These are phyloP conservation scores for Pyrenopolyporus hunteri DNA, from an alignment of 495 filamentous ascomycete species.

Conservation along the genomic window DNA sequence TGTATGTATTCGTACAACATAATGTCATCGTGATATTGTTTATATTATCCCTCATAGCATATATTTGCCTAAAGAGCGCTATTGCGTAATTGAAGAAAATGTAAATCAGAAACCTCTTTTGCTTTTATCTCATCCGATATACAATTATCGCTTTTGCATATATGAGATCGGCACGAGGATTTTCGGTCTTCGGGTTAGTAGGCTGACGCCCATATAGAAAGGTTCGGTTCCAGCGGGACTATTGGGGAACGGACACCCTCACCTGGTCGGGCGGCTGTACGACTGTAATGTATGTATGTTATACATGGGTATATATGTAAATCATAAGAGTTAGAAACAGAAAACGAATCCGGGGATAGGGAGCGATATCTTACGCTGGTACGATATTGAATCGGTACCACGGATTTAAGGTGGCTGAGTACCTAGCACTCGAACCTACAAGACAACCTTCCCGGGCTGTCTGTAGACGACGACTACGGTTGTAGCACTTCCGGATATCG, in stretches of 20 bases:
- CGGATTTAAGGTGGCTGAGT: conserved; percentile 6
- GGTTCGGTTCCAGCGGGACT: conserved; percentile 17
- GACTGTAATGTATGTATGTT: not conserved
- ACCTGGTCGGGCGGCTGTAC: too few relatives aligned
- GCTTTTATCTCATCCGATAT: conserved; percentile 10
- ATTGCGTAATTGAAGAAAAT: conserved; percentile 14
- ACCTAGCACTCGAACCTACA: conserved; percentile 1
- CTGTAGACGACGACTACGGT: conserved; percentile 9
- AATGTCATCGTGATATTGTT: too few relatives aligned
- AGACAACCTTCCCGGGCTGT: conserved; percentile 6
- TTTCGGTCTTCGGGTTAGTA: conserved; percentile 20
- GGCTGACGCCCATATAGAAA: conserved; percentile 3
- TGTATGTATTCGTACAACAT: not conserved
- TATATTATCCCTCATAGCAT: too few relatives aligned
- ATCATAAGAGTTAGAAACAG: not conserved
- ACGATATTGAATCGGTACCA: conserved; percentile 5
- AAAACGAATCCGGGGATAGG: conserved; percentile 2
- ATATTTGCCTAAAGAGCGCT: too few relatives aligned
- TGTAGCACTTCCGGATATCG: not conserved
- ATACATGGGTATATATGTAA: not conserved
- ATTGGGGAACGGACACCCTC: conserved; percentile 15
- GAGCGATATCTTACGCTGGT: not conserved
- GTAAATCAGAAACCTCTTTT: not conserved
- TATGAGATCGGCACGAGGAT: conserved; percentile 17
- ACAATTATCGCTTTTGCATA: too few relatives aligned